These are phyloP conservation scores for Penicilliopsis zonata DNA, from an alignment of 495 filamentous ascomycete species.

Conservation along the genomic window DNA sequence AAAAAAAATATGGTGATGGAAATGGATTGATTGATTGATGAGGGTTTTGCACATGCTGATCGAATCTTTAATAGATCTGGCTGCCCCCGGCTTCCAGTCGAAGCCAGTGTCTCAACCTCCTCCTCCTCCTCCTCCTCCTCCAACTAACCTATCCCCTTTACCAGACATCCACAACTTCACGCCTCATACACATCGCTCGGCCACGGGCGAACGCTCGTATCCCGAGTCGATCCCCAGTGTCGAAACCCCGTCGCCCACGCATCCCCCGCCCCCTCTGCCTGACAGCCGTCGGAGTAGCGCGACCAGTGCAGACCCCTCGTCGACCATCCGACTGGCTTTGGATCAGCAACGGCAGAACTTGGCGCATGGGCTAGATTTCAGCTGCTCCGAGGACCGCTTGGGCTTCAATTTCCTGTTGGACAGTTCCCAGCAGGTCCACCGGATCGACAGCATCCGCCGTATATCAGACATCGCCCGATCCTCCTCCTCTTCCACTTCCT, in stretches of 20 bases:
- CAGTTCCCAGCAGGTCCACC: slow-evolving; percentile 31
- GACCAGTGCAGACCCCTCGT: slow-evolving; percentile 7
- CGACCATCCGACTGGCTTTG: slow-evolving; percentile 21
- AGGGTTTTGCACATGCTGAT: slow-evolving; percentile 1
- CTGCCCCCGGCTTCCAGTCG: slow-evolving; percentile 2
- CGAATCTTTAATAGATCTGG: slow-evolving; percentile 5
- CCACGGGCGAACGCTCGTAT: slow-evolving; percentile 13
- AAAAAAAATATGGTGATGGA: too few relatives aligned
- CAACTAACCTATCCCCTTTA: slow-evolving; percentile 14
- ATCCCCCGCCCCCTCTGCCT: slow-evolving; percentile 15
- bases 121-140: slow-evolving; percentile 2
- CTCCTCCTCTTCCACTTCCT: slow-evolving; percentile 10
- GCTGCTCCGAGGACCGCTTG: slow-evolving; percentile 45
- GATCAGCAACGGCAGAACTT: slow-evolving; percentile 44
- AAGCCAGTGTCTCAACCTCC: slow-evolving; percentile 10
- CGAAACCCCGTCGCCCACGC: slow-evolving; percentile 25
- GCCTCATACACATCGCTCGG: slow-evolving; percentile 7
- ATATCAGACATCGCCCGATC: slow-evolving; percentile 15
- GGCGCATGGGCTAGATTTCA: slow-evolving; percentile 43
- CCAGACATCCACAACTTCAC: slow-evolving; percentile 12
- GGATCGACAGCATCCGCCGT: slow-evolving; percentile 23
- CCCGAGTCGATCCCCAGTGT: slow-evolving; percentile 21
- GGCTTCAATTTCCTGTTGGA: slow-evolving; percentile 60
- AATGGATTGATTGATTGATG: too few relatives aligned
- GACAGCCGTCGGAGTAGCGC: slow-evolving; percentile 18